These are phyloP conservation scores for Geotrichum europaeum DNA, from an alignment of 1,139 yeast genomes.

Conservation along the genomic window DNA sequence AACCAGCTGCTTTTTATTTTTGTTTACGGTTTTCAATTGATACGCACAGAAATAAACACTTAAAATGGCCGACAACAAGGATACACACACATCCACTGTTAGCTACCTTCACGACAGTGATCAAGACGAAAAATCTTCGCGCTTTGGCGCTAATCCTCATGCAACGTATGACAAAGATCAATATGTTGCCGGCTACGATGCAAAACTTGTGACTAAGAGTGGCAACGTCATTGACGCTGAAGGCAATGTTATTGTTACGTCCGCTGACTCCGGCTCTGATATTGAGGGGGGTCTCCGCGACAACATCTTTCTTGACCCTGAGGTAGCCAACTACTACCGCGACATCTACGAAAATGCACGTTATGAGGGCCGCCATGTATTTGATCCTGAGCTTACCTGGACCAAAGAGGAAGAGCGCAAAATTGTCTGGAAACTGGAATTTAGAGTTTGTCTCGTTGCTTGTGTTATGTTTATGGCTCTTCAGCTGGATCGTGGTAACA, in stretches of 20 bases:
- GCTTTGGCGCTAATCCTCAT: background rate
- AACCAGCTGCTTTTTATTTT: background rate
- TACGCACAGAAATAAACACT: background rate
- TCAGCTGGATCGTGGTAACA: conserved; percentile 47
- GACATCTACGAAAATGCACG: conserved; percentile 38
- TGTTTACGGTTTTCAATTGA: background rate
- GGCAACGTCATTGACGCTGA: conserved; percentile 22
- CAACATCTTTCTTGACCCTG: conserved; percentile 17
- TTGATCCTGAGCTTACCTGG: conserved; percentile 47
- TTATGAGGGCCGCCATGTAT: conserved; percentile 43
- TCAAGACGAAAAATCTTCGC: background rate
- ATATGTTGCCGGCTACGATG: conserved; percentile 2
- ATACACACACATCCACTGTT: background rate
- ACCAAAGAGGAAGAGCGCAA: conserved; percentile 40
- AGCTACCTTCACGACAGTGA: background rate
- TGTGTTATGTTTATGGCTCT: conserved; percentile 42
- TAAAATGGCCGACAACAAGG: background rate
- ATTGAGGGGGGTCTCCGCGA: background rate
- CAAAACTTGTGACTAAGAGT: conserved; percentile 21
- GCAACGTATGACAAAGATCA: background rate
- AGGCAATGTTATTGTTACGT: conserved; percentile 24
- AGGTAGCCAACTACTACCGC: conserved; percentile 39
- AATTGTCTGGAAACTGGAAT: conserved; percentile 40
- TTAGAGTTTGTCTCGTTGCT: conserved; percentile 39
- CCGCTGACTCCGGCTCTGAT: conserved; percentile 25